Base-by-base conservation (phyloP, 257 asterid species). In the Nicotiana benthamiana region DNA sequence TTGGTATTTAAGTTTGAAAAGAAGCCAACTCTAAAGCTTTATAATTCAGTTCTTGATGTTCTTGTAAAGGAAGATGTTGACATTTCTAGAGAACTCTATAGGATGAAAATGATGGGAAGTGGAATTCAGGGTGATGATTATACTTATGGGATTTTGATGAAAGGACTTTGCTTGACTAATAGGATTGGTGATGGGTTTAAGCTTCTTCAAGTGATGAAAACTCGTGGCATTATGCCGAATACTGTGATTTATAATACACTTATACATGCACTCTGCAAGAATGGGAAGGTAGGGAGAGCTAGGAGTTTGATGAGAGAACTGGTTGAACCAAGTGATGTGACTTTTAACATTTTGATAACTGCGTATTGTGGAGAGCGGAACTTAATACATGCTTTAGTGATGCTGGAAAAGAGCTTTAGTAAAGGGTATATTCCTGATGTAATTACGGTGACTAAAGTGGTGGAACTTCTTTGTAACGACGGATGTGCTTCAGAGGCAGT, bases 161-260 rank as follows among this genome's bases (percentile, higher is more conserved):
- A 96, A 86, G 97, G 99, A 13, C 91, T 96, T 81, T 94, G 97
- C 90, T 84, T 88, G 83, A 96, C 99, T 34, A 96, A 92, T 85
- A 86, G 98, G 77, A 92, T 96, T 4, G 90, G 90, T 6, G 99
- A 96, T 48, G 97, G 97, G 24, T 96, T 91, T 84, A 92, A 94
- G 89, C 95, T 91, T 78, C 87, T 96, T 85, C 93, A 91, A 81
- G 85, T 83, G 62, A 89, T 96, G 93, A 94, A 90, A 90, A 86
- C 79, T 53, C 87, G 84, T 57, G 90, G 90, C 4, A 36, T 88
- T 46, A 80, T 70, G 80, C 91, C 90, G 17, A 89, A 88, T 62
- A 87, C 83, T 27, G 93, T 92, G n/a, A 87, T 89, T 61, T 96
- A 96, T 77, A 96, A 93, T 75, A 93, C 99, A 3, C 84, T 95